Evolutionary conservation across 1,284 basidiomycete genomes (phyloP).

Genomic region (Apiotrichum sp.): DNA sequence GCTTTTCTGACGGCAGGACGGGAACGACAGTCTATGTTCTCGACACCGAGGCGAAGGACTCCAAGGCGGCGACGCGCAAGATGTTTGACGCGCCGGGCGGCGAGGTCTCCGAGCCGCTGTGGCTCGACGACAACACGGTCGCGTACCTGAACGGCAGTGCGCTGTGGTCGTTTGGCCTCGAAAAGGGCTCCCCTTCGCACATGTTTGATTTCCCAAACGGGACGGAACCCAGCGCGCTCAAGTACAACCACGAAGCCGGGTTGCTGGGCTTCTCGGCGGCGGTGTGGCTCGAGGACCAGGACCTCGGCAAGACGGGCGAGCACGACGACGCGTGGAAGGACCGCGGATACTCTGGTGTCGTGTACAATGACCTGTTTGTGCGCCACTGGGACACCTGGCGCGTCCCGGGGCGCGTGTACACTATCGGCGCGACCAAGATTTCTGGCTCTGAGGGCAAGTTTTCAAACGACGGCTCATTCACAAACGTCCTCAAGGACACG

Average conservation of each 20-base stretch:
- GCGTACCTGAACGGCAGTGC: conserved; percentile 42
- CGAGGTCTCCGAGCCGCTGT: conserved; percentile 31
- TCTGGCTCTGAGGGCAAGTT: conserved; percentile 26
- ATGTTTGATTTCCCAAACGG: conserved; percentile 48
- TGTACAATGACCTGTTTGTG: conserved; percentile 70
- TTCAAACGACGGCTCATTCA: conserved; percentile 49
- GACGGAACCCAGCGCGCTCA: conserved; percentile 57
- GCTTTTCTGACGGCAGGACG: conserved; percentile 51
- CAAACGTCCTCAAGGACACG: conserved; percentile 59
- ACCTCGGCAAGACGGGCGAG: conserved; percentile 59
- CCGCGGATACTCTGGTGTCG: conserved; percentile 64
- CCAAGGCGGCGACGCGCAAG: conserved; percentile 10
- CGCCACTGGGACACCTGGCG: conserved; percentile 89
- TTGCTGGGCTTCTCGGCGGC: conserved; percentile 60
- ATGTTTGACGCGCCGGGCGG: conserved; percentile 21
- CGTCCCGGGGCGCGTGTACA: conserved; percentile 58
- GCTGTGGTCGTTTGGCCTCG: conserved; percentile 21
- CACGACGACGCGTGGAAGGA: conserved; percentile 65
- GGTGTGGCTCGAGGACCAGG: conserved; percentile 62
- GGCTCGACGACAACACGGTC: conserved; percentile 36
- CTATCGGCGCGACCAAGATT: conserved; percentile 44
- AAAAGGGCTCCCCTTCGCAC: conserved; percentile 13
- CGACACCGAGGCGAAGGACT: neutral
- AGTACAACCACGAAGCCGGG: conserved; percentile 50
- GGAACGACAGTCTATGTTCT: conserved; percentile 58